Conservation (phyloP, 257 asterid species). For the Rehmannia glutinosa region DNA sequence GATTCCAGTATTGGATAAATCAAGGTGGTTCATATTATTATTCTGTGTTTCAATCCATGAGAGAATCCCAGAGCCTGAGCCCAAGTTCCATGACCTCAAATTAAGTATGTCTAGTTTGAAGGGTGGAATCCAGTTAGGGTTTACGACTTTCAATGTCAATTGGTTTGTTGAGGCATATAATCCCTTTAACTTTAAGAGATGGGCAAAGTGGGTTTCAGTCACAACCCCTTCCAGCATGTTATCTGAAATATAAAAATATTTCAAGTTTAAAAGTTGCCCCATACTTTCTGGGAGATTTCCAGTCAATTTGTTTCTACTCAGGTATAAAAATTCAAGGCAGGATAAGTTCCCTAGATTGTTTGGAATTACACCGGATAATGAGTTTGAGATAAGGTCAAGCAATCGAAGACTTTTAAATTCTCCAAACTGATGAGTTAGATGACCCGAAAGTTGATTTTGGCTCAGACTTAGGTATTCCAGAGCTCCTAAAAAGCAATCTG, state of each 20-base stretch:
- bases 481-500: too few relatives aligned
- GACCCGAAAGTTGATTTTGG: too few relatives aligned
- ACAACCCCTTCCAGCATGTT: conserved; percentile 15
- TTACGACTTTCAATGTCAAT: conserved; percentile 21
- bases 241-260: background rate
- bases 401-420: too few relatives aligned
- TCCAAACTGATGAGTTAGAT: too few relatives aligned
- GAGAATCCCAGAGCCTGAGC: conserved; percentile 18
- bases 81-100: conserved; percentile 23
- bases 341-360: conserved; percentile 23
- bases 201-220: conserved; percentile 24
- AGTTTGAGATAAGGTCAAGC: too few relatives aligned
- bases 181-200: conserved; percentile 7
- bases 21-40: background rate
- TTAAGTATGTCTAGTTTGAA: background rate
- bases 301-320: too few relatives aligned
- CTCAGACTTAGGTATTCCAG: too few relatives aligned
- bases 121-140: conserved; percentile 23
- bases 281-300: background rate
- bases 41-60: conserved; percentile 25
- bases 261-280: background rate
- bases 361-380: background rate
- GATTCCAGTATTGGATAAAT: background rate
- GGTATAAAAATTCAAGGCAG: too few relatives aligned
- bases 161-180: conserved; percentile 11